These are phyloP conservation scores for Termitomyces sp. DNA, from an alignment of 768 basidiomycete genomes.

Conservation along the genomic window DNA sequence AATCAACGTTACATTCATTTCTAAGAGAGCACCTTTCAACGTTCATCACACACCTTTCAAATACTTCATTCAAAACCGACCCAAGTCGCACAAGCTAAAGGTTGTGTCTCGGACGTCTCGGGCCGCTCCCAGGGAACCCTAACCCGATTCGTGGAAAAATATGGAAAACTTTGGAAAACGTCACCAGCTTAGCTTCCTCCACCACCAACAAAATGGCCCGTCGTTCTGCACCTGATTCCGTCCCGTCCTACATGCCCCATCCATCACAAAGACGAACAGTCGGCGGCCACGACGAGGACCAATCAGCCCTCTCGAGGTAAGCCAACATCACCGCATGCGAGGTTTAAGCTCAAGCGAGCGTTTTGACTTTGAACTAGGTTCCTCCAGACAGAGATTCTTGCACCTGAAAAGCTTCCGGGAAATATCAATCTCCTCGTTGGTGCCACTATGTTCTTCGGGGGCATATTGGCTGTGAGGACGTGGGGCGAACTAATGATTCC, in stretches of 20 bases:
- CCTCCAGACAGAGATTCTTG: slow-evolving; percentile 61
- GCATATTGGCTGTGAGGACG: slow-evolving; percentile 66
- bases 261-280: slow-evolving; percentile 38
- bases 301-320: slow-evolving; percentile 56
- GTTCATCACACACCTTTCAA: too few species aligned
- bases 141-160: slow-evolving; percentile 17
- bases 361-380: slow-evolving; percentile 29
- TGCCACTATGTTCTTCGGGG: slow-evolving; percentile 64
- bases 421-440: slow-evolving; percentile 72
- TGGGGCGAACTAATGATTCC: slow-evolving; percentile 82
- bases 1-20: background rate
- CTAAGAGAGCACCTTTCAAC: too few species aligned
- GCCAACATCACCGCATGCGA: background rate
- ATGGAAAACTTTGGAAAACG: slow-evolving; percentile 16
- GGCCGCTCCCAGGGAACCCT: slow-evolving; percentile 2
- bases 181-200: background rate
- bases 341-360: background rate
- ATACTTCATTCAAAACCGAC: too few species aligned
- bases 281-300: slow-evolving; percentile 69
- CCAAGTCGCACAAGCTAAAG: background rate
- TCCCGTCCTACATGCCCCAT: slow-evolving; percentile 55
- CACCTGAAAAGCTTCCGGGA: slow-evolving; percentile 73
- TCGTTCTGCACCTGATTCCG: slow-evolving; percentile 53
- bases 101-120: background rate
- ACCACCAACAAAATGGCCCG: slow-evolving; percentile 55